Evolutionary conservation across 2,329 filamentous ascomycete species (phyloP).

Genomic region (Fusarium xyrophilum): DNA sequence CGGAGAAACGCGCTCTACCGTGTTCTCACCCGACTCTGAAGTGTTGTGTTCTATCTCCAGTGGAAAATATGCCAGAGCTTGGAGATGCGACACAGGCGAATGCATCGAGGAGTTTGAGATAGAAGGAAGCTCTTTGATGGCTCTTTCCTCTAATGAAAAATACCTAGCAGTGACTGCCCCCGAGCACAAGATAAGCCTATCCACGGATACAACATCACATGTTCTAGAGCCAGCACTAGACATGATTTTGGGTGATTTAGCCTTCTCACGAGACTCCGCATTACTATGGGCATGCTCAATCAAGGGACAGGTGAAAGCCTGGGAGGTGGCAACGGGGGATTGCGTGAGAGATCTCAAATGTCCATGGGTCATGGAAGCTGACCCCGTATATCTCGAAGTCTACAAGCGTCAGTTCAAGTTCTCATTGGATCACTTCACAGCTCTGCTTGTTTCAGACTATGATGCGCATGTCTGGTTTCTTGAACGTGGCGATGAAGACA

Average conservation of each 20-base stretch:
- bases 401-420: not conserved
- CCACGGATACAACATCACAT: not conserved
- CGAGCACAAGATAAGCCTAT: not conserved
- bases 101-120: not conserved
- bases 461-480: not conserved
- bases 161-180: not conserved
- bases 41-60: rapidly evolving
- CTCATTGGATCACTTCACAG: rapidly evolving
- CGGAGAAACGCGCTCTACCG: too few relatives aligned
- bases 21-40: not conserved
- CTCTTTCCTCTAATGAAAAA: not conserved
- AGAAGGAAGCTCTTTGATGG: rapidly evolving
- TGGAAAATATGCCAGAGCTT: rapidly evolving
- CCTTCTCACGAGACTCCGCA: not conserved
- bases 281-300: not conserved
- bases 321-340: not conserved
- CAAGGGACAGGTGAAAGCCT: not conserved
- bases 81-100: not conserved
- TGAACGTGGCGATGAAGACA: not conserved
- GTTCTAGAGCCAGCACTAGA: rapidly evolving
- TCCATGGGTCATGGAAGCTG: not conserved
- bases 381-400: rapidly evolving
- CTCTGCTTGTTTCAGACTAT: not conserved
- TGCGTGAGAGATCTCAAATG: not conserved
- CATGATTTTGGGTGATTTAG: rapidly evolving